Evolutionary conservation across 2,329 filamentous ascomycete genomes (phyloP).

Genomic region (Stromatinia cepivora): DNA sequence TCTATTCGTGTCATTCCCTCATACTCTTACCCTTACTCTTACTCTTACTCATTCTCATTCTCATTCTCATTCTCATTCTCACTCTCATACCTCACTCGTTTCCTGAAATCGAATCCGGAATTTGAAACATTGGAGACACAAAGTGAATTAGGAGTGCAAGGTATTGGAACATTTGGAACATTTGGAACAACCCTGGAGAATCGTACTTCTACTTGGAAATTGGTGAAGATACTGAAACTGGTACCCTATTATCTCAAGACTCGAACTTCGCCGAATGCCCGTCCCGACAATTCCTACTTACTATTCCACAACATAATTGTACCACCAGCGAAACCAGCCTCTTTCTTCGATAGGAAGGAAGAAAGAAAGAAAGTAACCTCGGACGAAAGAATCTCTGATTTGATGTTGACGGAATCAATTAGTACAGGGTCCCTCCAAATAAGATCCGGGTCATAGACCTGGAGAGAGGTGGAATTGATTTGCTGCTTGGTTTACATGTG

Average conservation of each 20-base stretch:
- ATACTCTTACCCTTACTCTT: no score
- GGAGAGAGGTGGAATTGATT: conserved; percentile 21
- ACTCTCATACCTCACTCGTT: conserved; percentile 2
- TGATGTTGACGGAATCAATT: conserved; percentile 18
- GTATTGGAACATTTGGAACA: conserved; percentile 5
- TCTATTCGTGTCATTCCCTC: conserved; percentile 14
- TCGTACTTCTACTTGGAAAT: not conserved
- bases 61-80: not conserved
- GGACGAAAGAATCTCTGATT: conserved; percentile 7
- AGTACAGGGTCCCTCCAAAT: conserved; percentile 26
- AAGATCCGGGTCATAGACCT: conserved; percentile 27
- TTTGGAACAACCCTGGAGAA: not conserved
- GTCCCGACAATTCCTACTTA: not conserved
- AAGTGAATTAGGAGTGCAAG: not conserved
- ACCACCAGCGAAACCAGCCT: not conserved
- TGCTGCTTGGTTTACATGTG: conserved; percentile 1
- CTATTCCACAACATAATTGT: conserved; percentile 20
- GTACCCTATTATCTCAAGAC: not conserved
- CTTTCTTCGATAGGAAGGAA: conserved; percentile 13
- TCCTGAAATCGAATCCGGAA: not conserved
- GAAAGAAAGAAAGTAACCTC: conserved; percentile 8
- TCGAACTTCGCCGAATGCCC: conserved; percentile 19
- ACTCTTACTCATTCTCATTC: not conserved
- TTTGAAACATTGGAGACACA: conserved; percentile 19
- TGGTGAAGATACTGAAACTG: not conserved